Percentiles rank a stretch among this genome's conserved stretches.
Evolutionary conservation across 1,284 basidiomycete genomes (phyloP).

Genomic region (Ganoderma multipileum): DNA sequence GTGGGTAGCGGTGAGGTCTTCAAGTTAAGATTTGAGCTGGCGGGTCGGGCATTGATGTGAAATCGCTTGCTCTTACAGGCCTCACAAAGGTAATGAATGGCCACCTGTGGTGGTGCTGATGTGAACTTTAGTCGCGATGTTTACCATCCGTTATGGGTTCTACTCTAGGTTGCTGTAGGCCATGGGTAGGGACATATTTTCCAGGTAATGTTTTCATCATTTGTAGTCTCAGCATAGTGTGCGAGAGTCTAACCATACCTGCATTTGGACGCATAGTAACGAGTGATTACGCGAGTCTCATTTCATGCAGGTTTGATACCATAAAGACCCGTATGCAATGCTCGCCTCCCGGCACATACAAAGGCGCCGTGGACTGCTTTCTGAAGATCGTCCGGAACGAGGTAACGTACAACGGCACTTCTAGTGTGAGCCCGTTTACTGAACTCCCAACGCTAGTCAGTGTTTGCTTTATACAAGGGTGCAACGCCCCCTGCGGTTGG

Average conservation of each 20-base stretch:
- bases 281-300: background rate
- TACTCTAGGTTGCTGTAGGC: slow-evolving; percentile 68
- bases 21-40: background rate
- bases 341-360: slow-evolving; percentile 72
- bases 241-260: background rate
- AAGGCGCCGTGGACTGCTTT: slow-evolving; percentile 72
- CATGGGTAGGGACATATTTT: slow-evolving; percentile 56
- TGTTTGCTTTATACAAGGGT: slow-evolving; percentile 69
- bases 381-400: slow-evolving; percentile 69
- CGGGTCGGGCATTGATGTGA: background rate
- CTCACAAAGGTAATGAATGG: slow-evolving; percentile 64
- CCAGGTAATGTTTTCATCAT: background rate
- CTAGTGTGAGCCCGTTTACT: background rate
- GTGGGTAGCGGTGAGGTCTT: slow-evolving; percentile 63
- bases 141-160: background rate
- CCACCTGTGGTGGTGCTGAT: too few species aligned
- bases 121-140: background rate
- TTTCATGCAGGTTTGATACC: slow-evolving; percentile 65
- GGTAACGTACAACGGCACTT: slow-evolving; percentile 42
- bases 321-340: slow-evolving; percentile 80
- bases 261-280: background rate
- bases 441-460: slow-evolving; percentile 24
- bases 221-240: background rate
- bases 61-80: slow-evolving; percentile 44
- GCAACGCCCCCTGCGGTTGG: slow-evolving; percentile 79